Evolutionary conservation across 768 basidiomycete species (phyloP), one percentile per base, ranked within the genome.

Genomic region (Coprinellus aureogranulatus): DNA sequence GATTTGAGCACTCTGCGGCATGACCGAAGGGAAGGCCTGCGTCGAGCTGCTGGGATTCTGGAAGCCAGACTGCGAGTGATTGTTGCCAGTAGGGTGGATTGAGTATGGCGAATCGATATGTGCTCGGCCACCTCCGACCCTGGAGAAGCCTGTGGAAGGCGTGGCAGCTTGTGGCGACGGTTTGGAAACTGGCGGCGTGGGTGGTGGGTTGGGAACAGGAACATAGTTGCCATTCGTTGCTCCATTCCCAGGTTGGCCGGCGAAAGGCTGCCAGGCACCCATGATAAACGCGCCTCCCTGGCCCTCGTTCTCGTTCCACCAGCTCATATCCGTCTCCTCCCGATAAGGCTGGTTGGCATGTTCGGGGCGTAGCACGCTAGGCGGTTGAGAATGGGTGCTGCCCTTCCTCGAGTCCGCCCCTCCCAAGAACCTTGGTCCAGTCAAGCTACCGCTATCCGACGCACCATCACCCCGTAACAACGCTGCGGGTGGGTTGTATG

Each of bases 91-190:
- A 20, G 60, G 51, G 31, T 50, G 57, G 27, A 92, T 90, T 0
- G 91, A 87, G 68, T 94, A 97, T 0, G 94, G 94, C 9, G 87
- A 75, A 55, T 93, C 88, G 50, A 87, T 90, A 64, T 94, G 88
- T 1, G 95, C 90, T 40, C 88, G 79, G 28, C 95, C 94, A 12
- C 95, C 95, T 14, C 90, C 88, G 2, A 98, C 82, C 48, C 93
- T 81, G 4, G 91, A 84, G 74, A 98, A 97, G 2, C 92, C 92
- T 20, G 61, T 67, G 14, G 57, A 52, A 26, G 88, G 82, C 6
- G 59, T 40, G 57, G 57, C 6, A 16, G 53, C n/a, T 2, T 48
- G 46, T 8, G 58, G 61, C 12, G 59, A 53, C 23, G 53, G n/a
- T 22, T 20, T 20, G 9, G 56, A 39, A n/a, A n/a, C 28, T 27